Conservation (phyloP, 192 early-diverging fungal genomes). For the Coemansia sp. region DNA sequence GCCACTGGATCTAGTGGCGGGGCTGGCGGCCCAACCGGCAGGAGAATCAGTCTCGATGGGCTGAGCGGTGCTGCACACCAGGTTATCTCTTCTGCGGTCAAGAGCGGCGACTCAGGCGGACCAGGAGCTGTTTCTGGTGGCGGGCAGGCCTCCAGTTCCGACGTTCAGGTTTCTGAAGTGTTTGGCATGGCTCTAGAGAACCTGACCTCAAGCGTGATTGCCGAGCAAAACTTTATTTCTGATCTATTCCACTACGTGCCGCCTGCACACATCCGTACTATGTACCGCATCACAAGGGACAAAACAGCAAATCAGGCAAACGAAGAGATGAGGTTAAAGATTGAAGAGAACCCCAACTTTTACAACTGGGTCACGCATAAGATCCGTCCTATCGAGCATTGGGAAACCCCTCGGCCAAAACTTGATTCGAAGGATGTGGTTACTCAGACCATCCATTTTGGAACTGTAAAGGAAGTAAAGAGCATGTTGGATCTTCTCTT, state of each 20-base stretch:
- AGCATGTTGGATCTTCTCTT: conserved; percentile 81
- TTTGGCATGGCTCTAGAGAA: conserved; percentile 45
- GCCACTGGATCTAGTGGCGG: conserved; percentile 21
- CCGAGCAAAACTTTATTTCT: conserved; percentile 90
- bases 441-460: conserved; percentile 46
- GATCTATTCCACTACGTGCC: conserved; percentile 79
- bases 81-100: conserved; percentile 27
- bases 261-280: conserved; percentile 42
- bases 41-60: conserved; percentile 45
- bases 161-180: conserved; percentile 46
- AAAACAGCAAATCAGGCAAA: not conserved
- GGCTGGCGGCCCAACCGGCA: conserved; percentile 12
- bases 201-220: conserved; percentile 66
- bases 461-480: conserved; percentile 58
- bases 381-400: conserved; percentile 37
- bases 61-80: conserved; percentile 45
- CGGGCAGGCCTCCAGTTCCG: conserved; percentile 9
- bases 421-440: conserved; percentile 47
- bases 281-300: conserved; percentile 10
- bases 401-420: conserved; percentile 39
- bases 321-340: conserved; percentile 11
- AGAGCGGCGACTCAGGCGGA: conserved; percentile 18
- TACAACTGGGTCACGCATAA: conserved; percentile 54
- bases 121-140: not conserved
- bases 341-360: conserved; percentile 39